Conservation (phyloP, 148 eudicot genomes). For the Amaranthus palmeri region DNA sequence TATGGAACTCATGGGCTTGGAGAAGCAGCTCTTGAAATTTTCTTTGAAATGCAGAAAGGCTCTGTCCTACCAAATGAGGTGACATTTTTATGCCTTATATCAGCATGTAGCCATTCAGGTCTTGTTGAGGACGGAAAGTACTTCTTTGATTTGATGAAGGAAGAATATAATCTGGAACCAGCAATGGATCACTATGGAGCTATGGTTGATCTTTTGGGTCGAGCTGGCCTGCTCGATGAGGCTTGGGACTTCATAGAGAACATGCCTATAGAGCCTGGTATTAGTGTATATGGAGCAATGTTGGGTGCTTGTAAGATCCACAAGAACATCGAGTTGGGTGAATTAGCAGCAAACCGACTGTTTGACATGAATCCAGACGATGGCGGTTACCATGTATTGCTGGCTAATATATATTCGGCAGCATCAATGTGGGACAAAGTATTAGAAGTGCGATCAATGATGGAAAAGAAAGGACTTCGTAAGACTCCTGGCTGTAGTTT, state of each 20-base stretch:
- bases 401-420: constrained; percentile 63
- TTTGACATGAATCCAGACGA: constrained; percentile 57
- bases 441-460: constrained; percentile 47
- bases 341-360: constrained; percentile 52
- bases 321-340: constrained; percentile 65
- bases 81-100: constrained; percentile 66
- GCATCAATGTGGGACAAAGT: constrained; percentile 84
- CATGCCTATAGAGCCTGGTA: constrained; percentile 68
- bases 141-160: constrained; percentile 60
- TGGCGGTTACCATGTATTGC: constrained; percentile 77
- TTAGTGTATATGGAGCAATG: constrained; percentile 82
- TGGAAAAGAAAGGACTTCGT: constrained; percentile 56
- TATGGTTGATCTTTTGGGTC: constrained; percentile 89
- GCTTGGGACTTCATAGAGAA: constrained; percentile 75
- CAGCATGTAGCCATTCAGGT: constrained; percentile 89
- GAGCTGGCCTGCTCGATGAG: constrained; percentile 64
- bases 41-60: constrained; percentile 50
- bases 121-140: constrained; percentile 60
- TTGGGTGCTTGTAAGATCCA: constrained; percentile 92
- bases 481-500: constrained; percentile 77
- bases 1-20: constrained; percentile 90
- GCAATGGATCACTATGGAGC: constrained; percentile 88
- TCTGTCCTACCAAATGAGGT: constrained; percentile 48
- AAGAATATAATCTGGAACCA: constrained; percentile 51
- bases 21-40: constrained; percentile 45